Evolutionary conservation across 2,329 filamentous ascomycete genomes (phyloP), one percentile per base, ranked within the genome.

Genomic region (Fusarium pininemorale): DNA sequence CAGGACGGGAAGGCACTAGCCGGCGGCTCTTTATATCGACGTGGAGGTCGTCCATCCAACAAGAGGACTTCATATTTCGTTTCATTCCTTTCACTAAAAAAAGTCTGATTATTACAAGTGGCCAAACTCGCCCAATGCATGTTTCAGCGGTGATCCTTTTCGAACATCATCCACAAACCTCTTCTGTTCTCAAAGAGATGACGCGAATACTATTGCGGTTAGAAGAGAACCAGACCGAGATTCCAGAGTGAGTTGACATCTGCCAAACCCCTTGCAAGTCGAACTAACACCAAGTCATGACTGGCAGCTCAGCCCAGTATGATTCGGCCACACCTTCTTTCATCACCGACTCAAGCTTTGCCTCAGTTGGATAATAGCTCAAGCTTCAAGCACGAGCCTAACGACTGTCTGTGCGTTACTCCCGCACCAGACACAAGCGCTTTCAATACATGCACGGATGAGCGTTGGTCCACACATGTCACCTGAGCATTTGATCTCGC

Each of bases 331-430:
- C 57, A 73, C 68, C 53, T 72, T 64, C 57, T 63, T 72, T 39
- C 45, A 66, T 70, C 72, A 50, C 48, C 71, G 55, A 74, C 62
- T 73, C 38, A 55, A 56, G 61, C 67, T 64, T 77, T 77, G 62
- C 75, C 74, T 67, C 51, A 71, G 66, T 77, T 53, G 60, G 72
- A 67, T 59, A 70, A 77, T 65, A 60, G 74, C 59, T 69, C 66
- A 53, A 75, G 55, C 54, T 63, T 60, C 39, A 48, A 69, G 72
- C 71, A 75, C 72, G 63, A 77, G 75, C 74, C 75, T 65, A 67
- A 64, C 55, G 57, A 66, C 50, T 42, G 75, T 77, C 76, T 77
- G 75, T 77, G 76, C 76, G 70, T 51, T 47, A 56, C 48, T 70
- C 65, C 67, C 67, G 66, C 28, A 38, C 24, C 32, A 24, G 55